Base-by-base conservation (phyloP, 768 basidiomycete genomes). In the Xerocomus spinulosus region DNA sequence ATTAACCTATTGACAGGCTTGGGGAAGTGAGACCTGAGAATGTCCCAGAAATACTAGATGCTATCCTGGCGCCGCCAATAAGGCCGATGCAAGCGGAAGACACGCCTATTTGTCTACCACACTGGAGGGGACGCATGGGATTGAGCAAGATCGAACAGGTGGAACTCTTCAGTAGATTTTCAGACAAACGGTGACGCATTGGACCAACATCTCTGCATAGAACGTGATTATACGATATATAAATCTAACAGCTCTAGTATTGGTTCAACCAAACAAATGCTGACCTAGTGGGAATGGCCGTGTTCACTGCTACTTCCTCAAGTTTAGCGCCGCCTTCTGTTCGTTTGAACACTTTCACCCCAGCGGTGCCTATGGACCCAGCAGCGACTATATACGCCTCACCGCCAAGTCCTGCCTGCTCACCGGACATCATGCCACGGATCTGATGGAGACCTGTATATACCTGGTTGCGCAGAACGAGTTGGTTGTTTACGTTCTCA, bases 101-200 rank as follows among this genome's bases (percentile, higher is more conserved):
- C 30, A 49, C 63, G 9, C 77, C 80, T 5, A 54, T 77, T 15
- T 66, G 72, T 34, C 73, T 70, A 38, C 51, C 59, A 0, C 76
- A 82, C 58, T 88, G 85, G 85, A 75, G 87, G 49, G 87, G 87
- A 10, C 71, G 85, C 26, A 86, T 83, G 77, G 85, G 86, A 0
- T 59, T 85, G 18, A 68, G 68, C 28, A 82, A 80, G 56, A 76
- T 75, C 12, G 76, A 82, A 42, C 84, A 86, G 57, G 48, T 76
- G 29, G 58, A 68, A 12, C 68, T 79, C 25, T 60, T 67, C 25
- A 38, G 41, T 23, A 46, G 12, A 2, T 38, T 54, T 50, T 42
- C 44, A n/a, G 32, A 41, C 17, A 13, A 39, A 20, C 13, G 28
- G 5, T 50, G 21, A 43, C 14, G 4, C 12, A 13, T 26, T 12